A percentile compares a stretch with the other conserved stretches of the same genome.
phyloP scores from a whole-genome alignment of 2,329 filamentous ascomycete genomes.

The Pseudocercospora pini-densiflorae region DNA sequence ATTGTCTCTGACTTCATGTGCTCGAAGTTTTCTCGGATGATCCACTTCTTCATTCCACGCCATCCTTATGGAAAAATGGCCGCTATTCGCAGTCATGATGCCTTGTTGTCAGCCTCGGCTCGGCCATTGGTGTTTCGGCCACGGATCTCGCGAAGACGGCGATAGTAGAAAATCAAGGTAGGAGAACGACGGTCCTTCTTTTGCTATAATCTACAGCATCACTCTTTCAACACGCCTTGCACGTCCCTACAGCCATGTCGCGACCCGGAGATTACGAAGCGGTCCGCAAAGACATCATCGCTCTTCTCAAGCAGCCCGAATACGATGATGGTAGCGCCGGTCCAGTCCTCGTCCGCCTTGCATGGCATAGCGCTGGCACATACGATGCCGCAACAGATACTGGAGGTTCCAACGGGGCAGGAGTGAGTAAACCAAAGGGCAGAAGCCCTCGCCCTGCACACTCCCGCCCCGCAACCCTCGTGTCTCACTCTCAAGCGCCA shows the following conservation, averaged over 20 bases:
- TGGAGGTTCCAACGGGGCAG: constrained; percentile 67
- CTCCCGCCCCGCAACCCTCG: too few species aligned
- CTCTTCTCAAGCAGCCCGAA: constrained; percentile 51
- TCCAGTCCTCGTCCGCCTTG: constrained; percentile 66
- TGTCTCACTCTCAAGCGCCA: too few species aligned
- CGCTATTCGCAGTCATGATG: neutral
- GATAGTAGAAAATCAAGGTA: neutral
- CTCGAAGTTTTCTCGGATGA: neutral
- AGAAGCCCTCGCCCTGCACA: too few species aligned
- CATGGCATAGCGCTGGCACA: constrained; percentile 69
- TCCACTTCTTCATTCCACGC: neutral
- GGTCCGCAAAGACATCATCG: constrained; percentile 54
- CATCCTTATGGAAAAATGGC: constrained; percentile 2
- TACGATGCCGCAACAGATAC: constrained; percentile 64
- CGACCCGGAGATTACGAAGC: constrained; percentile 43
- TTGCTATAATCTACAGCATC: too few species aligned
- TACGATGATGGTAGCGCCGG: constrained; percentile 70
- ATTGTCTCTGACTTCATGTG: constrained; percentile 2
- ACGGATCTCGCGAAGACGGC: neutral
- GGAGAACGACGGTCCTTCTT: too few species aligned
- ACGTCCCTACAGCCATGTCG: constrained; percentile 14
- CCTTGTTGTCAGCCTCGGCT: constrained; percentile 2
- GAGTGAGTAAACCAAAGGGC: too few species aligned
- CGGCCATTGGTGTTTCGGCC: neutral
- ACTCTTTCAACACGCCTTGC: neutral